Base-by-base conservation (phyloP, 2,329 filamentous ascomycete genomes). In the Colletotrichum musicola region DNA sequence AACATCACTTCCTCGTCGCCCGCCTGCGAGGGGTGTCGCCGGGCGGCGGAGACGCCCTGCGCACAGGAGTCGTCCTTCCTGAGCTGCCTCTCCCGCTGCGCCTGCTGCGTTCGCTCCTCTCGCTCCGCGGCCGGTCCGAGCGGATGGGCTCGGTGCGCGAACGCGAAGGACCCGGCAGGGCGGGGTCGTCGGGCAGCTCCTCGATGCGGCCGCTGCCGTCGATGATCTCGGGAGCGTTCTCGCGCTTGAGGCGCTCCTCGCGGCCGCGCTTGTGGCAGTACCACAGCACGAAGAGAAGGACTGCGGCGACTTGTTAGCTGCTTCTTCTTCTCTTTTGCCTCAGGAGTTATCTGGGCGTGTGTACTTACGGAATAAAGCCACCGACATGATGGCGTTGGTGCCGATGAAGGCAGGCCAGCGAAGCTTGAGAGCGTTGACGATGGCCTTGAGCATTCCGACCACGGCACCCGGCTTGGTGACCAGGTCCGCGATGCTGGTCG, bases 251-350 rank as follows among this genome's bases (percentile, higher is more conserved):
- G 58, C 96, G 89, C 6, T 90, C 90, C 82, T 99, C 95, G 51
- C 90, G 90, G 46, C 96, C 96, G 62, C 96, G 92, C 83, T 98
- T 98, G 81, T 98, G 92, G 82, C 95, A 98, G 82, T 98, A 99
- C 95, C 95, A 99, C 74, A 98, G 90, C 51, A 97, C 93, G 77
- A 97, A 96, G 64, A 99, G 87, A 16, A 98, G 86, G 62, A 98
- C 93, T 93, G 27, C 4, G 9, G 64, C 1, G 6, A 3, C 14
- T 35, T 10, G 55, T 74, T 18, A 74, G 72, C 54, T 5, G 53
- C 46, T 27, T 9, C 13, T 62, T 6, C 6, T 12, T 13, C 6
- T 16, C 6, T 35, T 13, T 2, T 7, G 25, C 22, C 4, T 18
- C 20, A 25, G 3, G 18, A 18, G 10, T 12, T 18, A 46, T 2